Conservation (phyloP, 2,329 filamentous ascomycete genomes). For the Chaetothyriales sp. region DNA sequence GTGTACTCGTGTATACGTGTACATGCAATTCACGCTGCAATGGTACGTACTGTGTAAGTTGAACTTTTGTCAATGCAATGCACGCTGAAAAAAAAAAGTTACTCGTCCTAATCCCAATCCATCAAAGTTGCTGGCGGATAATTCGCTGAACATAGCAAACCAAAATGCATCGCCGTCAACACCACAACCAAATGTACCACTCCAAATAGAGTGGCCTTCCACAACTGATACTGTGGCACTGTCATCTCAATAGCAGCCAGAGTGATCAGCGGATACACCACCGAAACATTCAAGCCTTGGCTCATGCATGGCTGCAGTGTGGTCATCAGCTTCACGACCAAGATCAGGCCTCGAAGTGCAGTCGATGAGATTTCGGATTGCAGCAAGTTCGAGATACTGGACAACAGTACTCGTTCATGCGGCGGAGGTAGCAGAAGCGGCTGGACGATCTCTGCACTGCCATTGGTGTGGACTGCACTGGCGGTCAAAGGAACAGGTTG, state of each 20-base stretch:
- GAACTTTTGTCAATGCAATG: too few relatives aligned
- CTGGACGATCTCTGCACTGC: constrained; percentile 3
- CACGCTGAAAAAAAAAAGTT: too few relatives aligned
- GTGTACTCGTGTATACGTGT: too few relatives aligned
- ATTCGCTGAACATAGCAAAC: neutral
- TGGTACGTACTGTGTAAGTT: too few relatives aligned
- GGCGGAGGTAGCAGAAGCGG: constrained; percentile 10
- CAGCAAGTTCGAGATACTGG: neutral
- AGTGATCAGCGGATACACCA: constrained; percentile 13
- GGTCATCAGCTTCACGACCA: constrained; percentile 12
- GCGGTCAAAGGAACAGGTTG: constrained; percentile 1
- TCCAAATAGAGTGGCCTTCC: constrained; percentile 9
- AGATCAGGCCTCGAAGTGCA: constrained; percentile 6
- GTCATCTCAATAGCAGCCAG: constrained; percentile 14
- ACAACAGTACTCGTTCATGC: neutral
- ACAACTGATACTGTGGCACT: constrained; percentile 6
- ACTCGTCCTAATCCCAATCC: neutral
- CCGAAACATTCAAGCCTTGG: constrained; percentile 9
- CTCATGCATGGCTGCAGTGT: constrained; percentile 14
- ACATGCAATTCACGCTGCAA: too few relatives aligned
- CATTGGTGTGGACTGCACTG: neutral
- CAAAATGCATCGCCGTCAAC: neutral
- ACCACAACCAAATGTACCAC: constrained; percentile 8
- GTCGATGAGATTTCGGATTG: constrained; percentile 4
- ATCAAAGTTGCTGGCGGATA: neutral